Evolutionary conservation across 2,329 filamentous ascomycete genomes (phyloP), one percentile per base, ranked within the genome.

Genomic region (Laburnicola sp.): DNA sequence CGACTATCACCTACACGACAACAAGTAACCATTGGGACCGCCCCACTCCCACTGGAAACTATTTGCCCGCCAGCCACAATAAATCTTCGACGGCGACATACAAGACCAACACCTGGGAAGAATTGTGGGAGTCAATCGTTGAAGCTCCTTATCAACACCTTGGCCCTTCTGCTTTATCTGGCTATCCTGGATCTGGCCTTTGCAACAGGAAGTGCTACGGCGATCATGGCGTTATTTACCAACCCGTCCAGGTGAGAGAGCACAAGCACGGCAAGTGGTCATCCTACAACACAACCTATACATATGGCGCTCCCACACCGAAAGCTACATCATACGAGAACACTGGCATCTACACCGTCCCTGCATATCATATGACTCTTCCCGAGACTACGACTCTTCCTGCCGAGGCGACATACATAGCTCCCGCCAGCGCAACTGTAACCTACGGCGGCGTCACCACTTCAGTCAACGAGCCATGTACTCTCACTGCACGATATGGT

Each of bases 261-360:
- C 68, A 60, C 62, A 62, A 62, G 48, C 48, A 58, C 10, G 66
- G 65, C 38, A 68, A 69, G 45, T 70, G 67, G 60, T 53, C 53
- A 6, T 51, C 56, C 27, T 68, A 69, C 43, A 51, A 38, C 10
- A 42, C 27, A n/a, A 59, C 51, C 34, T 54, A 58, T 40, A 56
- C 48, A 21, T 68, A 69, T 48, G 63, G 64, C 40, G 54, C 51
- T 16, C 66, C 68, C 28, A 63, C 62, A 48, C 60, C 62, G 2
- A 54, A 60, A 23, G 58, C 55, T 25, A 67, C 60, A 45, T 68
- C 62, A n/a, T 71, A 64, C 50, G 55, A 57, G 32, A 55, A 51
- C 27, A 59, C 68, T 7, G 68, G 66, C 30, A 57, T 60, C 10
- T 69, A 69, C 60, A 69, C 66, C 3, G 53, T 66, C 40, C 59